Base-by-base conservation (phyloP, 352 stramenopile genomes). In the Phytopythium helicoides region DNA sequence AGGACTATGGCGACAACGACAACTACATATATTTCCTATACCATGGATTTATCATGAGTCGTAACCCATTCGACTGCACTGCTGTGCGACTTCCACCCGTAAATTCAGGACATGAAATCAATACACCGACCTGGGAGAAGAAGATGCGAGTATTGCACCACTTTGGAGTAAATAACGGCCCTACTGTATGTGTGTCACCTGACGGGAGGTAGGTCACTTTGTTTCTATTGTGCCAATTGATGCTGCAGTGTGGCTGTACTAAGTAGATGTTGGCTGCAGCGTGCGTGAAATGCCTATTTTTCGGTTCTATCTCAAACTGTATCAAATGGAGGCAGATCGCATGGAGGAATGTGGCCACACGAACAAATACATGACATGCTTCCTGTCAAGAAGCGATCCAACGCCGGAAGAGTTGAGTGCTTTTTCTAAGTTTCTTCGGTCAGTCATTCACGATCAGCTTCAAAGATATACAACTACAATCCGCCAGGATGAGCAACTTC, bases 1-100 rank as follows among this genome's bases (percentile, higher is more conserved):
- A 98, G 72, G 92, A 98, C 67, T 98, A 98, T 38, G 92, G 92
- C n/a, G 89, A 97, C 74, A 97, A 96, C 56, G 80, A 82, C 68
- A 97, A 96, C 55, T 89, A 88, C 62, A 66, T 87, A 5, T 92
- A 89, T 50, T 75, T 97, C 18, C 46, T 96, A 28, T 73, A 96
- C 46, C 91, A 98, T 60, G 94, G 89, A 0, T 98, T 98, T 47
- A 56, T 98, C 1, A 91, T 96, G 62, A 9, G 60, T 0, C 64
- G 86, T 19, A 97, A 95, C 60, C 76, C 86, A 4, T 93, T 97
- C 56, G 86, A 98, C 63, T 98, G 94, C 62, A 76, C 79, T 6
- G 34, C 58, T 6, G 35, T 95, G 36, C 57, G 40, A 15, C 54
- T 90, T 10, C 60, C 69, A 28, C 6, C 45, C n/a, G 3, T 50